These are phyloP conservation scores for Botrytis tulipae DNA, from an alignment of 2,329 filamentous ascomycete species.

Conservation along the genomic window DNA sequence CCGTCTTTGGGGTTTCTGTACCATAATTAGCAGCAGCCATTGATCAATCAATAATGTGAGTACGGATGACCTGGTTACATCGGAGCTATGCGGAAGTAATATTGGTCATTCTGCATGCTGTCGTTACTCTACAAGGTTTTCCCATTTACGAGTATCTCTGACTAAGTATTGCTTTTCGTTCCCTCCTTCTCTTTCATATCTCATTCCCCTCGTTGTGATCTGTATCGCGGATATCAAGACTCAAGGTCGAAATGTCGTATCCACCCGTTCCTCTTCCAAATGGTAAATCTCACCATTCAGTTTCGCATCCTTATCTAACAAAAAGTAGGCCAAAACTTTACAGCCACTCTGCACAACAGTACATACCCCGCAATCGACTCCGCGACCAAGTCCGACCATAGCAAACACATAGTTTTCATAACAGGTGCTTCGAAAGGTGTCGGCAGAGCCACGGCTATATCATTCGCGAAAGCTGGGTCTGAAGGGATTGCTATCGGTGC, in stretches of 20 bases:
- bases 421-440: constrained; percentile 32
- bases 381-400: constrained; percentile 28
- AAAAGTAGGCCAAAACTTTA: constrained; percentile 12
- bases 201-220: not conserved
- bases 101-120: not conserved
- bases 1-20: not conserved
- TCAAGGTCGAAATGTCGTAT: not conserved
- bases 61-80: not conserved
- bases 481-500: constrained; percentile 28
- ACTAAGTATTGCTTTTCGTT: not conserved
- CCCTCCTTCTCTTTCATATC: not conserved
- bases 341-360: constrained; percentile 40
- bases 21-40: not conserved
- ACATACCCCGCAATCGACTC: constrained; percentile 55
- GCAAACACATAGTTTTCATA: constrained; percentile 28
- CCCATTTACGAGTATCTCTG: not conserved
- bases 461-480: constrained; percentile 31
- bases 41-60: not conserved
- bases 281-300: not conserved
- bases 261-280: constrained; percentile 16
- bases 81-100: not conserved
- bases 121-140: not conserved
- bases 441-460: constrained; percentile 29
- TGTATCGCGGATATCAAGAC: not conserved
- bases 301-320: not conserved